Evolutionary conservation across 306 rosid species (phyloP).

Genomic region (Lathyrus sativus): DNA sequence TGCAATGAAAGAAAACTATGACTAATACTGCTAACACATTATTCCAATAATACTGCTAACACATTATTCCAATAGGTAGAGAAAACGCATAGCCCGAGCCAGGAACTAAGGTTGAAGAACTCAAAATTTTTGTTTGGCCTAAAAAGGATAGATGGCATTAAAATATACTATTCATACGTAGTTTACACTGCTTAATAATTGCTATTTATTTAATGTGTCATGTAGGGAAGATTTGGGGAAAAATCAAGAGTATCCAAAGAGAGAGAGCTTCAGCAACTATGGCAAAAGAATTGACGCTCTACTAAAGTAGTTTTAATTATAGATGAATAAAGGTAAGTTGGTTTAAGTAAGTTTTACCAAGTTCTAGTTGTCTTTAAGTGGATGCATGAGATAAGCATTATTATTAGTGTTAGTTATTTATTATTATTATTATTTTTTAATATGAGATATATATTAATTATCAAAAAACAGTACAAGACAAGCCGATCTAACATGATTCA

Average conservation of each 20-base stretch:
- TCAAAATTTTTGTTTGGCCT: no score
- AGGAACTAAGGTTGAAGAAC: constrained; percentile 38
- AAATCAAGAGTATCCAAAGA: constrained; percentile 54
- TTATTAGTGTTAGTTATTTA: constrained; percentile 24
- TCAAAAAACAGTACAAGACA: no score
- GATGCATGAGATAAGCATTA: constrained; percentile 30
- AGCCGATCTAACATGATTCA: no score
- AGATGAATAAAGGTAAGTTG: constrained; percentile 51
- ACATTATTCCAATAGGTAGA: constrained; percentile 31
- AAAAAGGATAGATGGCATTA: no score
- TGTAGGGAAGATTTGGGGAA: no score
- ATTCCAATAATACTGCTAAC: background rate
- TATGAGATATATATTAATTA: no score
- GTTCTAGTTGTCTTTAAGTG: constrained; percentile 44
- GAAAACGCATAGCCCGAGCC: constrained; percentile 34
- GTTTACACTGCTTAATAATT: background rate
- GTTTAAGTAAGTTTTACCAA: constrained; percentile 60
- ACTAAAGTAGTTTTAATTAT: constrained; percentile 27
- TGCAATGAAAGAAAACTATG: no score
- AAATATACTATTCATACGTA: no score
- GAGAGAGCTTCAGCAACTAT: constrained; percentile 47
- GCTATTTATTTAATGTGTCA: background rate
- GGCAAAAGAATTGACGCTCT: constrained; percentile 46
- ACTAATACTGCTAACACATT: no score
- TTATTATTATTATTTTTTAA: no score